Percentiles rank a stretch among this genome's conserved stretches.
phyloP scores from a whole-genome alignment of 2,329 filamentous ascomycete genomes.

The Fusarium concolor region DNA sequence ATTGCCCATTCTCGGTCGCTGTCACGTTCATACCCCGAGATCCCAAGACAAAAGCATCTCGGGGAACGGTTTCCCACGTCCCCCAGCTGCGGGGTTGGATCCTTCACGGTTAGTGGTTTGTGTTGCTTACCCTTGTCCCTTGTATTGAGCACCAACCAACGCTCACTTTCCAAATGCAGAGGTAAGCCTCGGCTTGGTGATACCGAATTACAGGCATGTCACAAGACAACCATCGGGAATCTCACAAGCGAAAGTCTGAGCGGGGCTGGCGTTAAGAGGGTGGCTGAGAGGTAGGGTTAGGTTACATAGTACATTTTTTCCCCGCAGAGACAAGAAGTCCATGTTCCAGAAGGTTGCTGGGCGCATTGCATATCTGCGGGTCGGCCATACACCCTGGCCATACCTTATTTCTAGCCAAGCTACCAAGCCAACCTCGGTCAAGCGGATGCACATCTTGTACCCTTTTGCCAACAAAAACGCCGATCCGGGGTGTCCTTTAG shows the following conservation, averaged over 20 bases:
- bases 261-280: too few relatives aligned
- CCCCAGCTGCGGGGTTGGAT: slow-evolving; percentile 34
- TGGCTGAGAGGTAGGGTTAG: too few relatives aligned
- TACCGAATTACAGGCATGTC: slow-evolving; percentile 35
- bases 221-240: slow-evolving; percentile 16
- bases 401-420: slow-evolving; percentile 31
- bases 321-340: neutral
- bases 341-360: slow-evolving; percentile 35
- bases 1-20: slow-evolving; percentile 22
- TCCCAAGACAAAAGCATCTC: slow-evolving; percentile 14
- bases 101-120: neutral
- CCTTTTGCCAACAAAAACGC: neutral
- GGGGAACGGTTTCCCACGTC: slow-evolving; percentile 20
- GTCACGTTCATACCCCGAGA: slow-evolving; percentile 15
- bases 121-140: neutral
- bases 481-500: slow-evolving; percentile 17
- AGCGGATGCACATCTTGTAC: slow-evolving; percentile 19
- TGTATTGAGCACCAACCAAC: neutral
- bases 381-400: slow-evolving; percentile 18
- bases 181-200: slow-evolving; percentile 31
- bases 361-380: slow-evolving; percentile 15
- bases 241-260: slow-evolving; percentile 10
- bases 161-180: slow-evolving; percentile 16
- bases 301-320: neutral
- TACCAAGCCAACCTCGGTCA: slow-evolving; percentile 32